Percentiles rank a stretch among this genome's conserved stretches.
Evolutionary conservation across 139 green algal species (phyloP).

Genomic region (Nannochloris sp.): DNA sequence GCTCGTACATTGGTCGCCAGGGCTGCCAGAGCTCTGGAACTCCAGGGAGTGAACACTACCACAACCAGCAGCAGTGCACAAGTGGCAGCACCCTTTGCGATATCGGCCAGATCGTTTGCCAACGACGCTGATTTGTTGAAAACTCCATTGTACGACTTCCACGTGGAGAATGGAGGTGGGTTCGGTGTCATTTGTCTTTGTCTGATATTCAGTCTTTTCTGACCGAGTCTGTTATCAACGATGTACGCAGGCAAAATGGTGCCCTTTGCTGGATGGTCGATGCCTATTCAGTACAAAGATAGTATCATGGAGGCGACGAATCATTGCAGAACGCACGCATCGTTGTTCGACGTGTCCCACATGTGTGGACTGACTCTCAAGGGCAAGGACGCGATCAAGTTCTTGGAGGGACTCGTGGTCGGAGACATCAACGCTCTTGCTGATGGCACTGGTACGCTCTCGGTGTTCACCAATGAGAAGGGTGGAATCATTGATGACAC

Average conservation of each 20-base stretch:
- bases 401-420: slow-evolving; percentile 86
- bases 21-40: too few species aligned
- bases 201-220: not conserved
- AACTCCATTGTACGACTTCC: slow-evolving; percentile 85
- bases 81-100: not conserved
- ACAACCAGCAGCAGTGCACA: not conserved
- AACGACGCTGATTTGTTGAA: slow-evolving; percentile 60
- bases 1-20: too few species aligned
- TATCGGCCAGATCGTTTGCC: slow-evolving; percentile 38
- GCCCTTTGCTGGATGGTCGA: slow-evolving; percentile 91
- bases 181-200: not conserved
- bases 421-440: slow-evolving; percentile 78
- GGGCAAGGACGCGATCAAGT: slow-evolving; percentile 87
- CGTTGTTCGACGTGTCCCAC: slow-evolving; percentile 96
- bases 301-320: slow-evolving; percentile 91
- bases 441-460: slow-evolving; percentile 74
- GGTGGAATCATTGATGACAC: slow-evolving; percentile 98
- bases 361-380: slow-evolving; percentile 93
- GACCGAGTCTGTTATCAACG: not conserved
- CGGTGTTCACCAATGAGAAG: slow-evolving; percentile 92
- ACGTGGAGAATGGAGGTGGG: slow-evolving; percentile 72
- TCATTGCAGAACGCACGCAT: slow-evolving; percentile 73
- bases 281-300: slow-evolving; percentile 99
- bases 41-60: not conserved
- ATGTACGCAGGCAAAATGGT: slow-evolving; percentile 85